phyloP scores from a whole-genome alignment of 305 asterid species.

The Rubia peregrina region DNA sequence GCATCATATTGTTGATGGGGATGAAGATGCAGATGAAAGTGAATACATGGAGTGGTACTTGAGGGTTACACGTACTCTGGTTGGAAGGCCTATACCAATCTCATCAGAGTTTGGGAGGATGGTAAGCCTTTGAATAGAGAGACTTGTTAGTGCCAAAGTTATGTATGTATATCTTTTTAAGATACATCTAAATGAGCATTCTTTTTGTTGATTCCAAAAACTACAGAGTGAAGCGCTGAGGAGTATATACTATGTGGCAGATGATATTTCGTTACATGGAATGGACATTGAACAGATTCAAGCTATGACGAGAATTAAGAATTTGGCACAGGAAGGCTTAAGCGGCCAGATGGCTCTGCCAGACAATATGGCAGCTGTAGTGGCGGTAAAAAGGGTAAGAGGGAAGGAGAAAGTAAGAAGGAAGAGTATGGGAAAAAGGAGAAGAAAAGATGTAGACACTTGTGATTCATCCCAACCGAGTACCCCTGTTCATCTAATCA shows the following conservation, averaged over 20 bases:
- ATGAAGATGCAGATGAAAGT: conserved; percentile 72
- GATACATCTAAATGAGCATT: neutral
- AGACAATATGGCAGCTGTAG: conserved; percentile 41
- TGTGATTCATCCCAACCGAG: conserved; percentile 33
- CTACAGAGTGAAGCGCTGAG: conserved; percentile 66
- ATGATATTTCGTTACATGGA: conserved; percentile 69
- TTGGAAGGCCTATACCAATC: conserved; percentile 81
- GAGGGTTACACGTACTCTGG: conserved; percentile 62
- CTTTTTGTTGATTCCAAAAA: conserved; percentile 3
- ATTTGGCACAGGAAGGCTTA: conserved; percentile 63
- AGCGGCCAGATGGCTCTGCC: conserved; percentile 52
- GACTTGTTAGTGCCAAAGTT: conserved; percentile 1
- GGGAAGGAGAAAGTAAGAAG: conserved; percentile 87
- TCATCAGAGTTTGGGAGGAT: conserved; percentile 83
- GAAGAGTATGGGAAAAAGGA: conserved; percentile 58
- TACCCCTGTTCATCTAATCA: conserved; percentile 26
- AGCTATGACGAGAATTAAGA: conserved; percentile 58
- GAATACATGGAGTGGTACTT: conserved; percentile 81
- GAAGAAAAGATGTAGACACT: conserved; percentile 55
- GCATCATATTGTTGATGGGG: conserved; percentile 72
- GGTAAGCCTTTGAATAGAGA: conserved; percentile 37
- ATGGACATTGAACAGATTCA: conserved; percentile 81
- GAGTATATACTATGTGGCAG: conserved; percentile 74
- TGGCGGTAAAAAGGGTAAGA: conserved; percentile 40
- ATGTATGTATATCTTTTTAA: conserved; percentile 1